phyloP scores from a whole-genome alignment of 345 rosid species.

The Viola odorata region DNA sequence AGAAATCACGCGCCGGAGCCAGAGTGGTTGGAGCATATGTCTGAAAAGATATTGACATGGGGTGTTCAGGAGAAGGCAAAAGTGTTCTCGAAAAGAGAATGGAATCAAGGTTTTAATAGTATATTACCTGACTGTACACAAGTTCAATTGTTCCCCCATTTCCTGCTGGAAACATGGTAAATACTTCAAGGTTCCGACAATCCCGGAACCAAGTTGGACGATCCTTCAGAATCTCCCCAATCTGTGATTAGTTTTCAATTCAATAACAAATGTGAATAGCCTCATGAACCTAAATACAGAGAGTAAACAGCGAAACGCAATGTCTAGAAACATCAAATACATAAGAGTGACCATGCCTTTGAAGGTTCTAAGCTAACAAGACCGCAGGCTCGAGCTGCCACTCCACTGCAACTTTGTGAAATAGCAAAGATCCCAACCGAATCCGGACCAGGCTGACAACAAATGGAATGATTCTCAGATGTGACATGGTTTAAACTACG shows the following conservation, averaged over 20 bases:
- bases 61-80: not conserved
- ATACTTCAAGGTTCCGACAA: conserved; percentile 96
- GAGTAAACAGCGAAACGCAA: not conserved
- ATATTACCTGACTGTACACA: conserved; percentile 73
- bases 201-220: conserved; percentile 98
- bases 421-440: conserved; percentile 99
- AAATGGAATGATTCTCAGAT: conserved; percentile 4
- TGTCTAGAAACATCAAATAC: not conserved
- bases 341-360: conserved; percentile 43
- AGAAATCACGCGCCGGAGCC: conserved; percentile 98
- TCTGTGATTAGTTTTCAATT: conserved; percentile 35
- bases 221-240: conserved; percentile 98
- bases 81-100: not conserved
- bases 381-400: conserved; percentile 99
- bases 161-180: conserved; percentile 92
- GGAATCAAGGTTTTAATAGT: conserved; percentile 3
- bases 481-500: not conserved
- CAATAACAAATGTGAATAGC: not conserved
- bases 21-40: conserved; percentile 92
- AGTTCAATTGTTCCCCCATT: conserved; percentile 96
- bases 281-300: not conserved
- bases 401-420: conserved; percentile 98
- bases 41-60: conserved; percentile 34
- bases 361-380: conserved; percentile 96
- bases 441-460: conserved; percentile 99